Evolutionary conservation across 805 yeast species (phyloP).

Genomic region (Metschnikowia cubensis): DNA sequence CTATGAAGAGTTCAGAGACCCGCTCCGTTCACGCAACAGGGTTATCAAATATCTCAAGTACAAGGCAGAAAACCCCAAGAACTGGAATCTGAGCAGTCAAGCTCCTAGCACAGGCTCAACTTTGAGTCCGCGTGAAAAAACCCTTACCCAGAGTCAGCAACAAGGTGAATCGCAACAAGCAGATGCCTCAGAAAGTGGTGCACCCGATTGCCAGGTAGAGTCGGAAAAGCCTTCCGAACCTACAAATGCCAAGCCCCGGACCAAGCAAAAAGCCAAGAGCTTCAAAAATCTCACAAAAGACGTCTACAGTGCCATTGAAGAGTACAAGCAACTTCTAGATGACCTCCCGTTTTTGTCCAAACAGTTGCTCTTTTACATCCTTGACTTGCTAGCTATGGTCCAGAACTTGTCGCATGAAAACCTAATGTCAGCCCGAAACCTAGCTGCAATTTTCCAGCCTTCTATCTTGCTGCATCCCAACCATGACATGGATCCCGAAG

Average conservation of each 20-base stretch:
- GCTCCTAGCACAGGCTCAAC: background rate
- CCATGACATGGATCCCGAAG: constrained; percentile 90
- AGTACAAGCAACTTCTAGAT: constrained; percentile 65
- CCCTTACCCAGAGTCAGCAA: constrained; percentile 3
- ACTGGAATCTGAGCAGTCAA: constrained; percentile 1
- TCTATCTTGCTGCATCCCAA: constrained; percentile 89
- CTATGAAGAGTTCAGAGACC: constrained; percentile 77
- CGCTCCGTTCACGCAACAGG: constrained; percentile 60
- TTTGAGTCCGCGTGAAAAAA: background rate
- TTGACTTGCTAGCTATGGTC: constrained; percentile 84
- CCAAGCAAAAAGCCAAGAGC: constrained; percentile 34
- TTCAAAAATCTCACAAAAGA: constrained; percentile 60
- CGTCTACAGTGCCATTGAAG: constrained; percentile 62
- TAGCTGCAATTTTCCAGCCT: constrained; percentile 96
- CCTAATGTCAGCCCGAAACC: constrained; percentile 86
- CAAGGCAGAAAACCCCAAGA: constrained; percentile 44
- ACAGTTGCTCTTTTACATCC: constrained; percentile 78
- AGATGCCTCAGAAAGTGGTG: background rate
- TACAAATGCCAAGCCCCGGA: background rate
- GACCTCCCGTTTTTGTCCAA: constrained; percentile 71
- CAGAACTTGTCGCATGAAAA: constrained; percentile 73
- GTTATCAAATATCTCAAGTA: constrained; percentile 63
- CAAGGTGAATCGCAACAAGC: background rate
- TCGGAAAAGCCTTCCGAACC: background rate
- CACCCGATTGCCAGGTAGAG: background rate